A percentile compares a stretch with the other conserved stretches of the same genome.
Conservation (phyloP, 2,329 filamentous ascomycete species). For the Colletotrichum cuscutae region DNA sequence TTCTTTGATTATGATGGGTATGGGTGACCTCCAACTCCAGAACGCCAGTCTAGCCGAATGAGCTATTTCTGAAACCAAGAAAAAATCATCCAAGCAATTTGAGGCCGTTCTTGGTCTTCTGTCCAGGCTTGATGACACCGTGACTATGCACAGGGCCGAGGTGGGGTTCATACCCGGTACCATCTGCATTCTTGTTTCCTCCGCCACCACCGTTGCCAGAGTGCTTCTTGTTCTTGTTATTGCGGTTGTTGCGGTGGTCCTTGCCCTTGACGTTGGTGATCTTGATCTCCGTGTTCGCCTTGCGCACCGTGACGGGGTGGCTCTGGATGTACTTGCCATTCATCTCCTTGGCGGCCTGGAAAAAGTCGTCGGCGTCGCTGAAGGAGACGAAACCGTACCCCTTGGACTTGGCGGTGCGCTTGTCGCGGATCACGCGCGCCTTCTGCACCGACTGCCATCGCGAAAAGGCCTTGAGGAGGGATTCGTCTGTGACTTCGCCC, state of each 20-base stretch:
- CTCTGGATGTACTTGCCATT: conserved; percentile 99
- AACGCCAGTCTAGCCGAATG: background rate
- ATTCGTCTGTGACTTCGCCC: conserved; percentile 97
- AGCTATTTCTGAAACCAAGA: background rate
- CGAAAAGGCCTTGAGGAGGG: conserved; percentile 91
- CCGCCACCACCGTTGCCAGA: conserved; percentile 36
- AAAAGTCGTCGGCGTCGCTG: conserved; percentile 94
- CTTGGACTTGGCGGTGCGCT: conserved; percentile 94
- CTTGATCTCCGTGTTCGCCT: conserved; percentile 92
- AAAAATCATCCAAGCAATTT: conserved; percentile 65
- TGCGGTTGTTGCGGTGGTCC: conserved; percentile 42
- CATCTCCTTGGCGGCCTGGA: conserved; percentile 97
- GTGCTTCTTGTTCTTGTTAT: conserved; percentile 44
- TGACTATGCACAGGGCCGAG: conserved; percentile 60
- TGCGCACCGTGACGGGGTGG: conserved; percentile 88
- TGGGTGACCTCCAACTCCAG: conserved; percentile 10
- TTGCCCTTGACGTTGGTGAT: conserved; percentile 69
- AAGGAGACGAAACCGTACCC: conserved; percentile 98
- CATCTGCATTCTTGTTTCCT: conserved; percentile 44
- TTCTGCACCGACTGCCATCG: conserved; percentile 91
- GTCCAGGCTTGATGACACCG: conserved; percentile 70
- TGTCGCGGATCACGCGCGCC: conserved; percentile 92
- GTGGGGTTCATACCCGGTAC: conserved; percentile 58
- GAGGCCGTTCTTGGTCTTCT: conserved; percentile 75
- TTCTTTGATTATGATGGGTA: conserved; percentile 4